A percentile compares a stretch with the other conserved stretches of the same genome.
These are phyloP conservation scores for Collybia sordida DNA, from an alignment of 768 basidiomycete genomes.

Conservation along the genomic window DNA sequence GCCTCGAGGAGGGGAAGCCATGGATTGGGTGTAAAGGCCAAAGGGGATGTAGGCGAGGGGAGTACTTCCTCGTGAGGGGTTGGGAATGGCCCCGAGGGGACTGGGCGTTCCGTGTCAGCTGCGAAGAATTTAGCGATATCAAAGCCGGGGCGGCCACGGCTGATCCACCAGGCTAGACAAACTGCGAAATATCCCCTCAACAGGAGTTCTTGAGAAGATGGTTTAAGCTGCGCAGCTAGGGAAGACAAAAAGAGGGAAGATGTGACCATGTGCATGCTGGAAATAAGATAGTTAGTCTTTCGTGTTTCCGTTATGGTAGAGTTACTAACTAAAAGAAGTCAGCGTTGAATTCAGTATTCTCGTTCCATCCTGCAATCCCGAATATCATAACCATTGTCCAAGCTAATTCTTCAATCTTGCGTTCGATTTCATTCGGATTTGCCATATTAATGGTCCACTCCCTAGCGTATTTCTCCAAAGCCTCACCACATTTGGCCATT, in stretches of 20 bases:
- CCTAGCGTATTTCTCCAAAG: conserved; percentile 38
- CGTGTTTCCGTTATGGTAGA: too few relatives aligned
- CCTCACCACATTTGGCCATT: conserved; percentile 34
- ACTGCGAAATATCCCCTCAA: conserved; percentile 59
- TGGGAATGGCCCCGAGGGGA: conserved; percentile 17
- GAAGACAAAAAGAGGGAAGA: conserved; percentile 63
- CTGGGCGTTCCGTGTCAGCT: conserved; percentile 17
- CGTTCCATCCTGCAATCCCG: conserved; percentile 51
- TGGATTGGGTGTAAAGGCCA: conserved; percentile 45
- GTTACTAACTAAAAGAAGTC: conserved; percentile 41
- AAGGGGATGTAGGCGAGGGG: conserved; percentile 29
- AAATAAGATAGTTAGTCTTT: neutral
- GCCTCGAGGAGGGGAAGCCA: conserved; percentile 60
- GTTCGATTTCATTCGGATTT: conserved; percentile 36
- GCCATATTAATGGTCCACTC: conserved; percentile 42
- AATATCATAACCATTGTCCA: conserved; percentile 58
- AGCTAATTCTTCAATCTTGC: conserved; percentile 61
- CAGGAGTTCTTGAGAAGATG: conserved; percentile 45
- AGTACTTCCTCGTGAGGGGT: conserved; percentile 20
- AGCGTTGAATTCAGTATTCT: conserved; percentile 41
- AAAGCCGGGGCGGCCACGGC: conserved; percentile 52
- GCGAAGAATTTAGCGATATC: conserved; percentile 51
- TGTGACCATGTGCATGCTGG: conserved; percentile 66
- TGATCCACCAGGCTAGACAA: conserved; percentile 53
- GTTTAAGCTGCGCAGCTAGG: conserved; percentile 37